Evolutionary conservation across 1,284 basidiomycete genomes (phyloP).

Genomic region (Laetiporus sulphureus): DNA sequence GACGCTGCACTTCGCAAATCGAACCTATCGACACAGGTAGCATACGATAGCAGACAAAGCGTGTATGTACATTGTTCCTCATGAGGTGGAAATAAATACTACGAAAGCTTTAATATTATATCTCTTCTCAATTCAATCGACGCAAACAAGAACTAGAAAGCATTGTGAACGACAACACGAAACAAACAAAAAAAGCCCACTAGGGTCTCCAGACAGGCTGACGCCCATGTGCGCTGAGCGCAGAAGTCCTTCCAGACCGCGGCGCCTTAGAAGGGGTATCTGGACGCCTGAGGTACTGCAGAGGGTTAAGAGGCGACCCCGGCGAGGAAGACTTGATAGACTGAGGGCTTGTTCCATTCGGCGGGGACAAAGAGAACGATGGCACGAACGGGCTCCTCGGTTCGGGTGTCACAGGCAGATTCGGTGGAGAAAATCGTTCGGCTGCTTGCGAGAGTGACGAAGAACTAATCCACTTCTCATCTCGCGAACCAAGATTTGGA

Average conservation of each 20-base stretch:
- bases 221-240: conserved; percentile 17
- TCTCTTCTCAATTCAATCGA: too few relatives aligned
- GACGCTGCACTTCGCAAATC: too few relatives aligned
- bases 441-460: conserved; percentile 52
- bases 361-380: conserved; percentile 43
- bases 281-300: conserved; percentile 51
- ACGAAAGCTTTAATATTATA: too few relatives aligned
- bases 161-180: conserved; percentile 8
- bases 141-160: conserved; percentile 17
- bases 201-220: conserved; percentile 26
- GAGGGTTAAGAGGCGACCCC: conserved; percentile 44
- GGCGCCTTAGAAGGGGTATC: conserved; percentile 37
- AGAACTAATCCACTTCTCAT: conserved; percentile 82
- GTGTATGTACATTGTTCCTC: too few relatives aligned
- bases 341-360: conserved; percentile 37
- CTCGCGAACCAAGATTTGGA: conserved; percentile 44
- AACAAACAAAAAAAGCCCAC: conserved; percentile 8
- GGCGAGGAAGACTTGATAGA: conserved; percentile 40
- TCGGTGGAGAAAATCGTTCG: conserved; percentile 36
- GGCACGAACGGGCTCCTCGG: conserved; percentile 41
- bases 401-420: conserved; percentile 61
- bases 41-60: too few relatives aligned
- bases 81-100: too few relatives aligned
- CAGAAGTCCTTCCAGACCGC: conserved; percentile 16
- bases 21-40: too few relatives aligned